Conservation (phyloP, 1,284 basidiomycete species). For the Cryptococcus sp. region DNA sequence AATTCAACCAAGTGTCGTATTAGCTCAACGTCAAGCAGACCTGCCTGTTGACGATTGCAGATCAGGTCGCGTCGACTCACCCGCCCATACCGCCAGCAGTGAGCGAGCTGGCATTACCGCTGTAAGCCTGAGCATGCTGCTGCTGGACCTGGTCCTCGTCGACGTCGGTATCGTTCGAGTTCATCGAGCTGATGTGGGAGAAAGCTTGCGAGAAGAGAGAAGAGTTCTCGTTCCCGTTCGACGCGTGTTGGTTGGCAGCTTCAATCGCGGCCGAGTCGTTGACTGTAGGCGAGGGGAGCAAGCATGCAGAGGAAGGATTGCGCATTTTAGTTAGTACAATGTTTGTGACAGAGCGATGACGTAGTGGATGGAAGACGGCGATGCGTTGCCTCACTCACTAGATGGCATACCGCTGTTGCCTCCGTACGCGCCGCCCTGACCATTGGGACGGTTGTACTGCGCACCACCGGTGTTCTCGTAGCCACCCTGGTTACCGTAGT, state of each 20-base stretch:
- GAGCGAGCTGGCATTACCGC: conserved; percentile 58
- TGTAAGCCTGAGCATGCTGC: conserved; percentile 60
- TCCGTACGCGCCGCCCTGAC: conserved; percentile 28
- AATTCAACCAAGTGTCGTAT: too few relatives aligned
- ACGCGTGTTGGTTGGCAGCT: conserved; percentile 44
- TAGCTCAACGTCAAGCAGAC: not conserved
- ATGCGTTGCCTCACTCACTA: conserved; percentile 18
- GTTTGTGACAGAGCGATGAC: not conserved
- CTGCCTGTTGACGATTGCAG: not conserved
- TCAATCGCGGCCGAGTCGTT: conserved; percentile 40
- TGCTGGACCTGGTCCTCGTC: conserved; percentile 65
- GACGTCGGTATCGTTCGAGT: conserved; percentile 49
- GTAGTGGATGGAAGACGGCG: not conserved
- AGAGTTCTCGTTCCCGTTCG: conserved; percentile 44
- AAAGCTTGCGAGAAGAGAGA: conserved; percentile 37
- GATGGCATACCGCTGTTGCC: conserved; percentile 25
- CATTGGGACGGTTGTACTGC: conserved; percentile 44
- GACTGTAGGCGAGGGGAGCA: conserved; percentile 25
- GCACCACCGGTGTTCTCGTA: conserved; percentile 37
- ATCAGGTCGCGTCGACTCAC: conserved; percentile 19
- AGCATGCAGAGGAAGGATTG: not conserved
- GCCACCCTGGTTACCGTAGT: conserved; percentile 8
- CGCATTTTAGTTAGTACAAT: not conserved
- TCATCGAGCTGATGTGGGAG: conserved; percentile 29
- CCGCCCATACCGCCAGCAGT: conserved; percentile 63